Percentiles rank a stretch among this genome's conserved stretches.
These are phyloP conservation scores for Corinectria fuckeliana DNA, from an alignment of 2,329 filamentous ascomycete species.

Conservation along the genomic window DNA sequence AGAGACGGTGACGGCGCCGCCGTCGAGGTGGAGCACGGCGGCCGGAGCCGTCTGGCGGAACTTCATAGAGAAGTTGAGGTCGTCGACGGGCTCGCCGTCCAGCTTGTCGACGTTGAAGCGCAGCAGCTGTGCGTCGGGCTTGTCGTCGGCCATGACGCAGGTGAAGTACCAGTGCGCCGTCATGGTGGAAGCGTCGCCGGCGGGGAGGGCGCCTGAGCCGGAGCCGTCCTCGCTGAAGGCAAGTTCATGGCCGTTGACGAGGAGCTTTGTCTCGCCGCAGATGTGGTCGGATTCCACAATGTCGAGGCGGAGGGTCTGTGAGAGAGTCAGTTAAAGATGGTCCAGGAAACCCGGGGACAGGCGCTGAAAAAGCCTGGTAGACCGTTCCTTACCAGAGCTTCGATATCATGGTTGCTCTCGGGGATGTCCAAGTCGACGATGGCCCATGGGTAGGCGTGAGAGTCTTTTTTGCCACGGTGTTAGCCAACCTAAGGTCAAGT, in stretches of 20 bases:
- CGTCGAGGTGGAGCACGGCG: conserved; percentile 51
- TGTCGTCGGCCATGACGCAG: conserved; percentile 49
- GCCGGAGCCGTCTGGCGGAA: conserved; percentile 55
- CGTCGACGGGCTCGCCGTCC: conserved; percentile 48
- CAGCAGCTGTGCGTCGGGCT: conserved; percentile 52
- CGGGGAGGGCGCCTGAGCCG: conserved; percentile 51
- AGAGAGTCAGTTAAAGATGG: conserved; percentile 19
- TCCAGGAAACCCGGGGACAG: neutral
- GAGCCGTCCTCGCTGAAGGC: conserved; percentile 46
- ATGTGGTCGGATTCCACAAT: conserved; percentile 52
- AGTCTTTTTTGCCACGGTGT: neutral
- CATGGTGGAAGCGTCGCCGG: conserved; percentile 47
- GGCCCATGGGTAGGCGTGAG: neutral
- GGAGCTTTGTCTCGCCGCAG: conserved; percentile 55
- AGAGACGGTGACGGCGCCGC: conserved; percentile 44
- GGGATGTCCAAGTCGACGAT: conserved; percentile 14
- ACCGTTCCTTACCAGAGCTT: conserved; percentile 11
- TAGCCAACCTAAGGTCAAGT: neutral
- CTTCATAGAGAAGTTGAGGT: conserved; percentile 49
- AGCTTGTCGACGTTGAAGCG: conserved; percentile 51
- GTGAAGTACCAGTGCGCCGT: conserved; percentile 55
- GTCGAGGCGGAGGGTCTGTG: conserved; percentile 50
- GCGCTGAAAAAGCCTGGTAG: neutral
- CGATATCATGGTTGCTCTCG: neutral
- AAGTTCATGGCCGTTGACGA: conserved; percentile 53